Percentiles rank a stretch among this genome's conserved stretches.
phyloP scores from a whole-genome alignment of 2,329 filamentous ascomycete species.

The Pseudonectria foliicola region DNA sequence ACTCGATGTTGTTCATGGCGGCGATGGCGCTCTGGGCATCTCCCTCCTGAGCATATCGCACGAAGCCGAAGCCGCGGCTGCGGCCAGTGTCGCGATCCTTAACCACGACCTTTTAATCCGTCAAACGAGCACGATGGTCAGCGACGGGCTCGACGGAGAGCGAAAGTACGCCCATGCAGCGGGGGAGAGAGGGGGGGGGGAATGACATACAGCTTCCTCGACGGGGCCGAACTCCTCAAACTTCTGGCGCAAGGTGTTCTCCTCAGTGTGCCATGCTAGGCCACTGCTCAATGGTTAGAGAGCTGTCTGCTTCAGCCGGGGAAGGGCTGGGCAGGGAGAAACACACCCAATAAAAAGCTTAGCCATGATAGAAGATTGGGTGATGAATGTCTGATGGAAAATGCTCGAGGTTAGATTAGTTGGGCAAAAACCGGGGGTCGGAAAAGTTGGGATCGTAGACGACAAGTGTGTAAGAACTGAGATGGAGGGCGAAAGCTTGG shows the following conservation, averaged over 20 bases:
- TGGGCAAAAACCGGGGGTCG: background rate
- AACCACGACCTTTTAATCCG: conserved; percentile 86
- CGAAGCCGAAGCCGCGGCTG: conserved; percentile 96
- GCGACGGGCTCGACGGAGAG: conserved; percentile 5
- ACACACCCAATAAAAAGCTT: conserved; percentile 88
- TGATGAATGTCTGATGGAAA: conserved; percentile 1
- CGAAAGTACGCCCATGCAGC: too few species aligned
- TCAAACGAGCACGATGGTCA: conserved; percentile 9
- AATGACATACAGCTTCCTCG: conserved; percentile 81
- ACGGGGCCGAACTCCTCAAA: conserved; percentile 88
- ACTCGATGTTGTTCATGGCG: conserved; percentile 87
- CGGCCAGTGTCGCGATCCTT: conserved; percentile 96
- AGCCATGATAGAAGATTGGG: conserved; percentile 54
- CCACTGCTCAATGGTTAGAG: conserved; percentile 50
- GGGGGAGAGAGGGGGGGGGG: conserved; percentile 12
- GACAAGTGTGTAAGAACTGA: too few species aligned
- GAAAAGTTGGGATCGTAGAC: background rate
- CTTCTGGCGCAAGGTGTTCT: conserved; percentile 76
- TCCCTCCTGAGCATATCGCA: conserved; percentile 71
- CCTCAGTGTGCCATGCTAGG: conserved; percentile 97
- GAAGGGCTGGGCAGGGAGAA: conserved; percentile 1
- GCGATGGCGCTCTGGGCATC: conserved; percentile 72
- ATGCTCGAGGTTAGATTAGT: background rate
- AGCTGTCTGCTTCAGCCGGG: conserved; percentile 2
- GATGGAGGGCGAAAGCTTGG: background rate